Evolutionary conservation across 2,329 filamentous ascomycete species (phyloP), one percentile per base, ranked within the genome.

Genomic region (Aureobasidium subglaciale): DNA sequence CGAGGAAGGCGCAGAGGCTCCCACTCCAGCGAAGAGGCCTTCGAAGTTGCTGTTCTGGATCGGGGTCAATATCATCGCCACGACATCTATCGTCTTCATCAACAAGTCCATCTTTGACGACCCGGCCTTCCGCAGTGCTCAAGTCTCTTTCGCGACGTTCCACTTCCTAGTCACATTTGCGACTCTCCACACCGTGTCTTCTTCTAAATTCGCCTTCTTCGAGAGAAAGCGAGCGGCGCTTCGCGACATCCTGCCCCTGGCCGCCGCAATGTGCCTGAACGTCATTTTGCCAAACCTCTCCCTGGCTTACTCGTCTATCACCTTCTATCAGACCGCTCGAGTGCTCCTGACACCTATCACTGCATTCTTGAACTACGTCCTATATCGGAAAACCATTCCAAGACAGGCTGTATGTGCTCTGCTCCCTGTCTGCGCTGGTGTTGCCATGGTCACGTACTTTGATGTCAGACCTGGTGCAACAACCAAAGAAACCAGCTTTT

Each of bases 281-380:
- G 83, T 87, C 65, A 82, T 87, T 59, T 73, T 87, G 9, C 83
- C 83, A 9, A 87, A 87, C 63, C 70, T 86, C 6, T 86, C 82
- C 1, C 73, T 88, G 40, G 83, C 84, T 27, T 85, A 81, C 67
- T 86, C 83, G 20, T 80, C 79, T 49, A 80, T 87, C 38, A 84
- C 83, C 38, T 87, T 87, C 67, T 87, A 87, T 68, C 84, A 88
- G 67, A 79, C 87, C 46, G 83, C 82, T 4, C 79, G 84, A 22
- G 84, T 87, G 57, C 73, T 87, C 11, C 75, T 87, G 25, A 87
- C 84, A 1, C 85, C 85, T 3, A 77, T 75, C 40, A 83, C 86
- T 18, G 84, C 83, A 4, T 67, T 80, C 15, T 81, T 87, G 75
- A 86, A 87, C 68, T 84, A 75, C 62, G 65, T 83, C 20, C 71